These are phyloP conservation scores for Immersiporthe knoxdaviesiana DNA, from an alignment of 2,329 filamentous ascomycete genomes.

Conservation along the genomic window DNA sequence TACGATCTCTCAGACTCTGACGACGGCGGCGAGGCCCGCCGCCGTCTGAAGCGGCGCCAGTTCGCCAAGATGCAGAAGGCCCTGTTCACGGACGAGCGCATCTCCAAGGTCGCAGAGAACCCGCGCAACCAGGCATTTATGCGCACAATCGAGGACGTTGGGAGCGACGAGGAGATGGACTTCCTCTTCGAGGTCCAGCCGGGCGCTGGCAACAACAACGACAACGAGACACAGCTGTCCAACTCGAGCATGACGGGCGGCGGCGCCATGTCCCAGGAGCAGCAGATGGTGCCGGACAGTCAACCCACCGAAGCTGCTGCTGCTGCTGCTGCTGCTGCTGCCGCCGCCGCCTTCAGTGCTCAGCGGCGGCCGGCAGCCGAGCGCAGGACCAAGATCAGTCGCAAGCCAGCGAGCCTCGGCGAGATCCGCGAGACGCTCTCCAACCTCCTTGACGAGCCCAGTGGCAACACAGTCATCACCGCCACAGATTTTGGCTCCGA, in stretches of 20 bases:
- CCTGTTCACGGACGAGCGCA: conserved; percentile 82
- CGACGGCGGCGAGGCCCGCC: conserved; percentile 77
- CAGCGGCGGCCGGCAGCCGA: conserved; percentile 62
- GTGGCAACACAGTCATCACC: conserved; percentile 52
- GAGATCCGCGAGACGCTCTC: conserved; percentile 86
- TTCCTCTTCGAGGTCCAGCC: conserved; percentile 58
- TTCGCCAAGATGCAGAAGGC: conserved; percentile 92
- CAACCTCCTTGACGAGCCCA: conserved; percentile 76
- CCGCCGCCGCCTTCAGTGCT: too few relatives aligned
- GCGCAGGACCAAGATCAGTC: conserved; percentile 63
- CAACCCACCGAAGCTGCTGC: conserved; percentile 47
- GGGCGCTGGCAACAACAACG: conserved; percentile 40
- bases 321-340: conserved; percentile 38
- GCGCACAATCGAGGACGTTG: conserved; percentile 82
- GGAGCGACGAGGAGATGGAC: conserved; percentile 75
- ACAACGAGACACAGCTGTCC: conserved; percentile 36
- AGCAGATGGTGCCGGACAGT: conserved; percentile 53
- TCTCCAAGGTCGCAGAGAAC: conserved; percentile 87
- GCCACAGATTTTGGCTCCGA: conserved; percentile 54
- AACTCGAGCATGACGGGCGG: conserved; percentile 41
- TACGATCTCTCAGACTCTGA: conserved; percentile 90
- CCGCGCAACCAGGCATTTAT: conserved; percentile 90
- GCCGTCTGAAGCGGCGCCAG: conserved; percentile 81
- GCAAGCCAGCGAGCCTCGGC: conserved; percentile 73
- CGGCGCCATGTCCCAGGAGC: conserved; percentile 38